Evolutionary conservation across 768 basidiomycete genomes (phyloP).

Genomic region (Mycena alexandri): DNA sequence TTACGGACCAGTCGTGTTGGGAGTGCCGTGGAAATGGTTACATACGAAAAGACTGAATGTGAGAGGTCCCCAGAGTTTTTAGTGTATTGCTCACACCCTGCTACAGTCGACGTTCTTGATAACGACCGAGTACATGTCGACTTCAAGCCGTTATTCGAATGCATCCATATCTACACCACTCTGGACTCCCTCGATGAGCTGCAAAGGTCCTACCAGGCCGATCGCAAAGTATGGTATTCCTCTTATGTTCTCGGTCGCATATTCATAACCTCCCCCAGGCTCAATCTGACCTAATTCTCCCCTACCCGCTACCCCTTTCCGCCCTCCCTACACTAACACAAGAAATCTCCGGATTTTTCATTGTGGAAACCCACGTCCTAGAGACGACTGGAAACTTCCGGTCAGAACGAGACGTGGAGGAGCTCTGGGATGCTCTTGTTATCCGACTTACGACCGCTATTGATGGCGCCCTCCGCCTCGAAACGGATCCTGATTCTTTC

Average conservation of each 20-base stretch:
- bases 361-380: constrained; percentile 93
- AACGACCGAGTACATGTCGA: constrained; percentile 91
- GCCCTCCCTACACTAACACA: constrained; percentile 85
- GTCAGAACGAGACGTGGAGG: constrained; percentile 91
- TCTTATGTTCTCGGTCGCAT: not conserved
- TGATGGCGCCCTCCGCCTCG: constrained; percentile 75
- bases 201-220: constrained; percentile 94
- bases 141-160: constrained; percentile 95
- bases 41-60: constrained; percentile 96
- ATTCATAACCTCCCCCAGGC: constrained; percentile 63
- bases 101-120: constrained; percentile 89
- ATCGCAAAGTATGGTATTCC: constrained; percentile 77
- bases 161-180: constrained; percentile 95
- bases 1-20: constrained; percentile 84
- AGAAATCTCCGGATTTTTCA: constrained; percentile 97
- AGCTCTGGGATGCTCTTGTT: constrained; percentile 93
- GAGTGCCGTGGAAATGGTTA: constrained; percentile 91
- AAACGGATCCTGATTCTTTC: constrained; percentile 86
- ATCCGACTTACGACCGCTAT: constrained; percentile 79
- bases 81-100: constrained; percentile 31
- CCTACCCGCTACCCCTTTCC: constrained; percentile 72
- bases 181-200: constrained; percentile 92
- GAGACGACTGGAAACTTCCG: constrained; percentile 91
- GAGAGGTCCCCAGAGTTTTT: constrained; percentile 48
- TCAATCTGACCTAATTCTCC: constrained; percentile 96